phyloP scores from a whole-genome alignment of 352 stramenopile species.

The Bremia lactucae region DNA sequence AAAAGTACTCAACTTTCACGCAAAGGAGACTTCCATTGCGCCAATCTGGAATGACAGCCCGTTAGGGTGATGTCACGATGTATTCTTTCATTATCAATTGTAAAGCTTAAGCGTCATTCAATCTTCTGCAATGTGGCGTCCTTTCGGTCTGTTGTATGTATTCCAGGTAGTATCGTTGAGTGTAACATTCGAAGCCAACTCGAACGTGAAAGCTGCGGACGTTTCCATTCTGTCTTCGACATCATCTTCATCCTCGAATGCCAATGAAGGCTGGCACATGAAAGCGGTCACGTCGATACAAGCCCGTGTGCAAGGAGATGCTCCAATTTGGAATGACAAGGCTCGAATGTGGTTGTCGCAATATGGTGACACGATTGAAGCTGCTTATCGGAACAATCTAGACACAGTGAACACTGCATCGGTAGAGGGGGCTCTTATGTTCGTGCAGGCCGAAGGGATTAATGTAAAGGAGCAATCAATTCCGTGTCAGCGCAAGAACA shows the following conservation, averaged over 20 bases:
- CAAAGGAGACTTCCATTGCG: too few relatives aligned
- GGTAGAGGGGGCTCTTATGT: slow-evolving; percentile 54
- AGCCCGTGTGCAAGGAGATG: slow-evolving; percentile 41
- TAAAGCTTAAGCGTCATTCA: too few relatives aligned
- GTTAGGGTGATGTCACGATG: too few relatives aligned
- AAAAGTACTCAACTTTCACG: too few relatives aligned
- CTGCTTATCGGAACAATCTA: slow-evolving; percentile 30
- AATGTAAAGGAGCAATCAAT: slow-evolving; percentile 29
- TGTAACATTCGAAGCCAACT: too few relatives aligned
- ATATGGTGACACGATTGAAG: slow-evolving; percentile 29
- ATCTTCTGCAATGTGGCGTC: slow-evolving; percentile 9
- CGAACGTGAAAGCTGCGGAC: too few relatives aligned
- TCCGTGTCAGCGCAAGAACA: slow-evolving; percentile 50
- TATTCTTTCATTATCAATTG: too few relatives aligned
- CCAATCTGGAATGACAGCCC: too few relatives aligned
- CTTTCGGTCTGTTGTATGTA: slow-evolving; percentile 8
- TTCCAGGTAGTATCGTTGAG: neutral
- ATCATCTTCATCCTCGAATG: neutral
- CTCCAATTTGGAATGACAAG: slow-evolving; percentile 27
- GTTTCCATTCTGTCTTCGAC: too few relatives aligned
- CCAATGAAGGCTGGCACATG: slow-evolving; percentile 18
- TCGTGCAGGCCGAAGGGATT: slow-evolving; percentile 56
- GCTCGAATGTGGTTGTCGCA: slow-evolving; percentile 25
- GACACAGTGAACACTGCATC: slow-evolving; percentile 50
- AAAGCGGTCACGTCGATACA: slow-evolving; percentile 29